Evolutionary conservation across 148 eudicot species (phyloP), one percentile per base, ranked within the genome.

Genomic region (Dianthus caryophyllus): DNA sequence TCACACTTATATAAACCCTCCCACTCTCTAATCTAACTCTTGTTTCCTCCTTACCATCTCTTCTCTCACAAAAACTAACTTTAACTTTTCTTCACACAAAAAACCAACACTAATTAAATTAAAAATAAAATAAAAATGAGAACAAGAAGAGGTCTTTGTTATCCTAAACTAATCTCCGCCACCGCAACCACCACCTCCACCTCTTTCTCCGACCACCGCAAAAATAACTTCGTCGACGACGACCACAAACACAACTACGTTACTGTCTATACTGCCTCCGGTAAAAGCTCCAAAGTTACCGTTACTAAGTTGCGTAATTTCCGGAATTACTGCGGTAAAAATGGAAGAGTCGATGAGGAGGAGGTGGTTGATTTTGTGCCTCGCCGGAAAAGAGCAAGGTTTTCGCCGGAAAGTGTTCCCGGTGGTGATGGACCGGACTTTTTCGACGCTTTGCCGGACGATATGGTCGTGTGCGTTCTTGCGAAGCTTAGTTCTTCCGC

Each of bases 401-500:
- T 16, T 6, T 41, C 44, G 44, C 24, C 30, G 22, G 29, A 16
- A 48, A 58, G 14, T 56, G 67, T 38, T 51, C 49, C 20, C n/a
- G n/a, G n/a, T n/a, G n/a, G n/a, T n/a, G n/a, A n/a, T n/a, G n/a
- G n/a, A 33, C 38, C 3, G 7, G 90, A 86, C 46, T 66, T 56
- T 0, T 82, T 86, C 30, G 91, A 80, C 13, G 67, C 11, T 13
- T 78, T 84, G 20, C 91, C 84, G 0, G 91, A 86, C 22, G 91
- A 86, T 74, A 65, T 86, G 0, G 70, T 86, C 20, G 41, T 86
- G 12, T 71, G 51, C 17, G 72, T 86, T 73, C 80, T 86, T 57
- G 58, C 62, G 2, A 80, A 84, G 36, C 83, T 86, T 29, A 67
- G 78, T 36, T 71, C 83, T 2, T 58, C 91, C 0, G 83, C 84